Evolutionary conservation across 768 basidiomycete species (phyloP).

Genomic region (Pulveroboletus sp.): DNA sequence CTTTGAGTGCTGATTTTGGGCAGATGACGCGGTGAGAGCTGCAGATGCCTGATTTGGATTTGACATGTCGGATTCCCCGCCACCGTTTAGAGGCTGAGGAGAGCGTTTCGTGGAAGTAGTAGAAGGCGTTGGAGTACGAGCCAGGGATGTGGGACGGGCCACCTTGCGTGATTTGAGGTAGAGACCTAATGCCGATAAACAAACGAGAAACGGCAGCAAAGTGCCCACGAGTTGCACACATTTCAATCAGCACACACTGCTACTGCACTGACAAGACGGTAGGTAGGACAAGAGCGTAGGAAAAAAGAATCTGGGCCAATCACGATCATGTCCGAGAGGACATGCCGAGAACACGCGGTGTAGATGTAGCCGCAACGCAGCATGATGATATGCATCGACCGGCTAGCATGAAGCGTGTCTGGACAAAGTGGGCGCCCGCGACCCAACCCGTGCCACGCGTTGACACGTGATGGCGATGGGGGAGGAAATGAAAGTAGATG

Average conservation of each 20-base stretch:
- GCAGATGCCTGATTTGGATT: constrained; percentile 36
- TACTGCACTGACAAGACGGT: constrained; percentile 34
- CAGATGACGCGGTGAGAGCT: constrained; percentile 25
- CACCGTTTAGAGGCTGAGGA: constrained; percentile 33
- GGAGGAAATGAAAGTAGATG: constrained; percentile 34
- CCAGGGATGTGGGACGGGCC: constrained; percentile 65
- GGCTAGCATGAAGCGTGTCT: constrained; percentile 27
- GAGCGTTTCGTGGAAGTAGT: constrained; percentile 31
- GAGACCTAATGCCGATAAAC: constrained; percentile 55
- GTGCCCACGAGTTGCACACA: constrained; percentile 38
- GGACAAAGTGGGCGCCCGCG: constrained; percentile 29
- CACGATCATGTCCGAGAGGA: constrained; percentile 31
- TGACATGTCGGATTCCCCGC: constrained; percentile 33
- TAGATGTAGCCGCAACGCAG: constrained; percentile 30
- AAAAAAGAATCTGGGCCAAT: constrained; percentile 34
- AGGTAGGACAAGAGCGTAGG: constrained; percentile 31
- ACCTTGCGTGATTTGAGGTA: constrained; percentile 83
- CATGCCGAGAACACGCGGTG: constrained; percentile 35
- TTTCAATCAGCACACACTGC: constrained; percentile 38
- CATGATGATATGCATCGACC: constrained; percentile 34
- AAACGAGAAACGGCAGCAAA: constrained; percentile 31
- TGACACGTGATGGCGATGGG: constrained; percentile 40
- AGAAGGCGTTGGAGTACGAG: constrained; percentile 36
- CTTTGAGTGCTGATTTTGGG: constrained; percentile 32
- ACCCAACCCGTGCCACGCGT: constrained; percentile 29